Evolutionary conservation across 177 flowering plant species (phyloP).

Genomic region (Tripterygium wilfordii): DNA sequence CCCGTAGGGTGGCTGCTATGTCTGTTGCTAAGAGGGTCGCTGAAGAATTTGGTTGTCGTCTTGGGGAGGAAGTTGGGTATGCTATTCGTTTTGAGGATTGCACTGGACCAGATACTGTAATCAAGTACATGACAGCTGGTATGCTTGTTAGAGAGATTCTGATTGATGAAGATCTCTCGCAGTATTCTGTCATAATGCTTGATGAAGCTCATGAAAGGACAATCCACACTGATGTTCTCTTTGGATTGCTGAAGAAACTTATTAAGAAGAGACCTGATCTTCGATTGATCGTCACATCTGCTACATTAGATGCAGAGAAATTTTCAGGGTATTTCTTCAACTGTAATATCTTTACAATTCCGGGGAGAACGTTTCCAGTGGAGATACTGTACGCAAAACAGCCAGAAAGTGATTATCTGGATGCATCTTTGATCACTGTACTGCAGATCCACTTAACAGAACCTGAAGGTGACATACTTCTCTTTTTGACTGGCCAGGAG

Average conservation of each 20-base stretch:
- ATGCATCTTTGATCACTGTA: slow-evolving; percentile 87
- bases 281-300: slow-evolving; percentile 88
- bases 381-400: slow-evolving; percentile 90
- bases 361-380: slow-evolving; percentile 99
- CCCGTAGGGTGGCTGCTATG: slow-evolving; percentile 98
- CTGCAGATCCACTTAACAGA: slow-evolving; percentile 93
- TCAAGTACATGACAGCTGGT: slow-evolving; percentile 98
- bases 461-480: slow-evolving; percentile 89
- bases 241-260: slow-evolving; percentile 78
- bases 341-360: slow-evolving; percentile 88
- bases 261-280: slow-evolving; percentile 72
- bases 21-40: slow-evolving; percentile 98
- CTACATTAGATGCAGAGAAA: slow-evolving; percentile 94
- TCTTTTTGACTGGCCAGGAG: slow-evolving; percentile 93
- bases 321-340: slow-evolving; percentile 91
- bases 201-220: slow-evolving; percentile 99
- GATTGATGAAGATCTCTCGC: slow-evolving; percentile 76
- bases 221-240: slow-evolving; percentile 87
- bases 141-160: slow-evolving; percentile 95
- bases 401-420: slow-evolving; percentile 93
- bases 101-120: slow-evolving; percentile 97
- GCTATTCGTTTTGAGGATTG: slow-evolving; percentile 97
- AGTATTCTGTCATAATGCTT: too few species aligned
- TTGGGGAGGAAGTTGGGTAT: too few species aligned
- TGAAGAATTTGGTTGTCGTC: too few species aligned